Conservation (phyloP, 257 asterid genomes). For the Mentha longifolia region DNA sequence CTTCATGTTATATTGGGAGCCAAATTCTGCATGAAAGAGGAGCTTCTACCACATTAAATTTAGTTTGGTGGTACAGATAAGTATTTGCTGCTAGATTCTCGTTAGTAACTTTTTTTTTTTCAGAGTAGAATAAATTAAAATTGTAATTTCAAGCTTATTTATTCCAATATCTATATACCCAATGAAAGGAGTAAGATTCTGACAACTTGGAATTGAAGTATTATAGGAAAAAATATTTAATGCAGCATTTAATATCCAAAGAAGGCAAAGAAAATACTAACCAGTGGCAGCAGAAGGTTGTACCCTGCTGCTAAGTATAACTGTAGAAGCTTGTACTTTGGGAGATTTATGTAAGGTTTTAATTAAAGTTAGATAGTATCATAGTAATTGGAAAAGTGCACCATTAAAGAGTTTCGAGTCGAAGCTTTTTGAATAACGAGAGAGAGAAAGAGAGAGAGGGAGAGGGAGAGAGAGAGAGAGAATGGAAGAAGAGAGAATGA, state of each 20-base stretch:
- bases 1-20: background rate
- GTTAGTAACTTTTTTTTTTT: background rate
- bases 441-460: constrained; percentile 29
- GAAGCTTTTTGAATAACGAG: constrained; percentile 24
- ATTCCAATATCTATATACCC: no score
- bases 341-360: constrained; percentile 40
- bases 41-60: constrained; percentile 1
- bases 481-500: constrained; percentile 28
- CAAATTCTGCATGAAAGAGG: constrained; percentile 25
- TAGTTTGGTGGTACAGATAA: background rate
- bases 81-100: background rate
- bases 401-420: constrained; percentile 35
- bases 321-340: constrained; percentile 19
- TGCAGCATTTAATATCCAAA: constrained; percentile 53
- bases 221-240: constrained; percentile 40
- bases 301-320: constrained; percentile 36
- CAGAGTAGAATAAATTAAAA: background rate
- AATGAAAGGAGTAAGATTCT: constrained; percentile 8
- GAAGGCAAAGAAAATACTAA: constrained; percentile 8
- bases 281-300: constrained; percentile 33
- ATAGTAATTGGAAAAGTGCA: constrained; percentile 36
- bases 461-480: constrained; percentile 30
- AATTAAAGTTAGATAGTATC: constrained; percentile 23
- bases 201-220: constrained; percentile 21
- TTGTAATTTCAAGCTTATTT: background rate